Evolutionary conservation across 768 basidiomycete genomes (phyloP).

Genomic region (Podaxis sp.): DNA sequence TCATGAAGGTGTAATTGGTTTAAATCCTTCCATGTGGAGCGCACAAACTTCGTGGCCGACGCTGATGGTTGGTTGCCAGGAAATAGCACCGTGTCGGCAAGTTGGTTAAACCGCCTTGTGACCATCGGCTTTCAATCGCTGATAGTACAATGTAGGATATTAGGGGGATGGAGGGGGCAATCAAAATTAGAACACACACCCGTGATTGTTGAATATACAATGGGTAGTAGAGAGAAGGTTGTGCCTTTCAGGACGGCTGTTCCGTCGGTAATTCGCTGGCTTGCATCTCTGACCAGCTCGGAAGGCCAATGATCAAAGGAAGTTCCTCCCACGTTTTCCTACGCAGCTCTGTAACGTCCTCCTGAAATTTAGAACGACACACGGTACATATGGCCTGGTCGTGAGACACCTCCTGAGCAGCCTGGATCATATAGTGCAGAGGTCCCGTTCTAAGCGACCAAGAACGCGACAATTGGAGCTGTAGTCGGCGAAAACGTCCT

Average conservation of each 20-base stretch:
- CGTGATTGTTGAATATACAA: neutral
- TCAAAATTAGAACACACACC: neutral
- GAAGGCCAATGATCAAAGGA: constrained; percentile 43
- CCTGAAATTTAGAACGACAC: constrained; percentile 42
- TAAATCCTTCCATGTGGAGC: too few species aligned
- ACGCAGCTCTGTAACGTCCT: constrained; percentile 37
- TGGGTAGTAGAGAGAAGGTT: neutral
- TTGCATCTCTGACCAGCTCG: constrained; percentile 41
- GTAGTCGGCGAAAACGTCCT: constrained; percentile 28
- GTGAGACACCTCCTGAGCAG: constrained; percentile 33
- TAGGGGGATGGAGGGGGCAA: neutral
- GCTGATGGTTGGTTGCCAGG: too few species aligned
- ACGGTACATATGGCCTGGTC: constrained; percentile 39
- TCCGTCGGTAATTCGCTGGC: constrained; percentile 16
- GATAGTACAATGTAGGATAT: neutral
- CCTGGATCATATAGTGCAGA: constrained; percentile 52
- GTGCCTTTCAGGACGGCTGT: neutral
- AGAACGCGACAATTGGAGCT: constrained; percentile 27
- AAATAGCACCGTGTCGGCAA: too few species aligned
- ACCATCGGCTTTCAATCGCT: too few species aligned
- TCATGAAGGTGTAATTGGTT: too few species aligned
- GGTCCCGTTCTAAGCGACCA: constrained; percentile 53
- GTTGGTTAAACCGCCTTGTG: too few species aligned
- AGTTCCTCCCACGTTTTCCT: constrained; percentile 46
- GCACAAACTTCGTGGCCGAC: too few species aligned